These are phyloP conservation scores for Perilla frutescens DNA, from an alignment of 257 asterid genomes.

Conservation along the genomic window DNA sequence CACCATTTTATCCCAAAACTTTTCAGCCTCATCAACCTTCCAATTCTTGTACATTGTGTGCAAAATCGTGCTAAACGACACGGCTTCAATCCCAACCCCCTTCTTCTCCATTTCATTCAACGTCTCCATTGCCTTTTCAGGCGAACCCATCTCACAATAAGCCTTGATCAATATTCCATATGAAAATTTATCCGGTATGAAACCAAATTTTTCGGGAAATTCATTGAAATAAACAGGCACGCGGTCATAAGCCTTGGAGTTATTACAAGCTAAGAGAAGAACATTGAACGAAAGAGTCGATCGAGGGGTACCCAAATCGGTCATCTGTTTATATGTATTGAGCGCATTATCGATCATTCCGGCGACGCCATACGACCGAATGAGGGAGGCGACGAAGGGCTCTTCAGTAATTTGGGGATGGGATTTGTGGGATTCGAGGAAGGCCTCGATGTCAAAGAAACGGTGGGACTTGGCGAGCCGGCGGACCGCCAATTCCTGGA, in stretches of 20 bases:
- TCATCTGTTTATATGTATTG: conserved; percentile 61
- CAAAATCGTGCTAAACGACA: conserved; percentile 57
- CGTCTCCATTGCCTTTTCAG: conserved; percentile 58
- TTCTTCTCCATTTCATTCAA: conserved; percentile 65
- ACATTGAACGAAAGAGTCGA: conserved; percentile 71
- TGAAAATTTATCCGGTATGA: conserved; percentile 64
- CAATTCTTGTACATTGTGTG: conserved; percentile 64
- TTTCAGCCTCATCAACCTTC: conserved; percentile 59
- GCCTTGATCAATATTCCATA: conserved; percentile 74
- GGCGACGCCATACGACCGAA: conserved; percentile 75
- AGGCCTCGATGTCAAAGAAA: conserved; percentile 63
- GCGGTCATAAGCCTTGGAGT: conserved; percentile 51
- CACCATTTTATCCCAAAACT: conserved; percentile 72
- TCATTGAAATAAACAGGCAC: conserved; percentile 63
- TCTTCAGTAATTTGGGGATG: conserved; percentile 67
- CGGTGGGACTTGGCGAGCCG: conserved; percentile 77
- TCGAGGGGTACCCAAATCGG: conserved; percentile 73
- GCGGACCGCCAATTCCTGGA: conserved; percentile 71
- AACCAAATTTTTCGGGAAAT: conserved; percentile 55
- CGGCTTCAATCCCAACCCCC: conserved; percentile 49
- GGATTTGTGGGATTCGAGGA: conserved; percentile 80
- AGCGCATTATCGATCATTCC: conserved; percentile 82
- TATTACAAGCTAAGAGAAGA: conserved; percentile 57
- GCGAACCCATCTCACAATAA: conserved; percentile 67
- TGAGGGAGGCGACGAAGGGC: conserved; percentile 68